These are phyloP conservation scores for Schoenoplectus triqueter DNA, from an alignment of 202 grass and related monocot genomes.

Conservation along the genomic window DNA sequence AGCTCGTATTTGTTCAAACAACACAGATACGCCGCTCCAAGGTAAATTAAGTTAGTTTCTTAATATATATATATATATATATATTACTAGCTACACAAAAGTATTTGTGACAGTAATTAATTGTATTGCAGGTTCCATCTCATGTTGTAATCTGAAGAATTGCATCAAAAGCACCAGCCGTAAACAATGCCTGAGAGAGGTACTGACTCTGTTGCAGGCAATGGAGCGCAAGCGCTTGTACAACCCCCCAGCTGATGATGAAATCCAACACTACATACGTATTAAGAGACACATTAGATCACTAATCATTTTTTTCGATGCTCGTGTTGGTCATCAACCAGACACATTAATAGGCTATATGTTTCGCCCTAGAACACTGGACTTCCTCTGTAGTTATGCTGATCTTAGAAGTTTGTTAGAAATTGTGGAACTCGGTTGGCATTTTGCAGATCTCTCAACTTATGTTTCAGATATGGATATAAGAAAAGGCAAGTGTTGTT, in stretches of 20 bases:
- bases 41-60: neutral
- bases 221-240: constrained; percentile 4
- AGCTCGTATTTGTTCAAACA: neutral
- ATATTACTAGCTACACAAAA: too few relatives aligned
- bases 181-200: neutral
- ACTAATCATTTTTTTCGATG: neutral
- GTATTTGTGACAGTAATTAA: neutral
- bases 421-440: neutral
- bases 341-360: neutral
- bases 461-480: neutral
- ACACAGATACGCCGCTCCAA: neutral
- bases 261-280: neutral
- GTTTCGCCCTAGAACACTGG: neutral
- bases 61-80: neutral
- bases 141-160: neutral
- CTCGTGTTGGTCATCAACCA: neutral
- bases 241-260: neutral
- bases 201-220: neutral
- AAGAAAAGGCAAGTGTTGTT: neutral
- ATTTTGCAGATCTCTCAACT: constrained; percentile 7
- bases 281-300: constrained; percentile 6
- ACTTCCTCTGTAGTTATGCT: neutral
- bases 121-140: neutral
- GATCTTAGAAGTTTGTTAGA: neutral
- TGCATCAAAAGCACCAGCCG: neutral